Evolutionary conservation across 192 early-diverging fungal species (phyloP).

Genomic region (Coemansia sp.): DNA sequence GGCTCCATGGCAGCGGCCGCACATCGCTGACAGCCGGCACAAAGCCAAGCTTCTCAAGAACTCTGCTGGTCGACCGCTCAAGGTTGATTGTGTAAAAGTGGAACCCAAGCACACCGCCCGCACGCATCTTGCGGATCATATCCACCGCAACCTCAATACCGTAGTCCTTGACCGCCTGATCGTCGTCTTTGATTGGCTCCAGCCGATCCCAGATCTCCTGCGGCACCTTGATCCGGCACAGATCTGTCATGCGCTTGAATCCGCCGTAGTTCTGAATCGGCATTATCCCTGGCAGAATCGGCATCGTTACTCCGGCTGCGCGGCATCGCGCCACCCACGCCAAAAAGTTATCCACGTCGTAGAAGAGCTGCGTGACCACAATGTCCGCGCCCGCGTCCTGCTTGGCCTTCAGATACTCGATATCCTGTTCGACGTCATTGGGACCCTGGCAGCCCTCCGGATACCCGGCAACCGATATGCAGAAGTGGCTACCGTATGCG

Average conservation of each 20-base stretch:
- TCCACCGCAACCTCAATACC: slow-evolving; percentile 81
- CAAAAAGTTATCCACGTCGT: slow-evolving; percentile 85
- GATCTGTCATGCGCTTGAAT: slow-evolving; percentile 88
- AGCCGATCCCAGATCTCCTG: slow-evolving; percentile 78
- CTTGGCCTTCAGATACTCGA: slow-evolving; percentile 82
- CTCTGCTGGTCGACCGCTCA: slow-evolving; percentile 82
- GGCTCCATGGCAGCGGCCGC: slow-evolving; percentile 64
- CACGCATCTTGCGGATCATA: slow-evolving; percentile 79
- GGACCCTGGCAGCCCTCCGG: slow-evolving; percentile 92
- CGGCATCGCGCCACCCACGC: slow-evolving; percentile 77
- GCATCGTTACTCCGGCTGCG: slow-evolving; percentile 72
- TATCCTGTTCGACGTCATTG: slow-evolving; percentile 71
- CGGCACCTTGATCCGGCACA: slow-evolving; percentile 87
- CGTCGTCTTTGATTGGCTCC: slow-evolving; percentile 98
- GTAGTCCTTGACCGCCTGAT: slow-evolving; percentile 94
- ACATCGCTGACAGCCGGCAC: slow-evolving; percentile 69
- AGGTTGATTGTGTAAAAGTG: slow-evolving; percentile 98
- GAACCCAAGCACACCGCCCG: slow-evolving; percentile 74
- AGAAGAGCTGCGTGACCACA: slow-evolving; percentile 95
- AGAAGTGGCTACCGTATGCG: slow-evolving; percentile 91
- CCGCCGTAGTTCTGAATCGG: slow-evolving; percentile 93
- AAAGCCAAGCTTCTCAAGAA: slow-evolving; percentile 82
- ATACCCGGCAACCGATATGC: slow-evolving; percentile 94
- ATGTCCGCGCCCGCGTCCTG: slow-evolving; percentile 91
- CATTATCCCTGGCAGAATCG: slow-evolving; percentile 95